Evolutionary conservation across 2,329 filamentous ascomycete genomes (phyloP), one percentile per base, ranked within the genome.

Genomic region (Nectriaceae sp.): DNA sequence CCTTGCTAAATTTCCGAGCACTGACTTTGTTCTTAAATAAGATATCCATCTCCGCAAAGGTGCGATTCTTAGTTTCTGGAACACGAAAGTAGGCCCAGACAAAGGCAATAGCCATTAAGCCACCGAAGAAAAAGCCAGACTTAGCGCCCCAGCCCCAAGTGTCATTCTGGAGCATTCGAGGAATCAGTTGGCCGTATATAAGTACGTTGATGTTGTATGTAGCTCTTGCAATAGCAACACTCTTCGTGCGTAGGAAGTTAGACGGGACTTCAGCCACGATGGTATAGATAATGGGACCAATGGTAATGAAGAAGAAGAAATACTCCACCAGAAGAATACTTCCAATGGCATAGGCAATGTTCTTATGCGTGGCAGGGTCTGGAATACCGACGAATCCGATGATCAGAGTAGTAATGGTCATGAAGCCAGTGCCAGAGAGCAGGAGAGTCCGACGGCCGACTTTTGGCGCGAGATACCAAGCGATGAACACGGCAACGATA

Each of bases 241-340:
- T 73, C 60, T 76, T 74, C 33, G 69, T 72, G 21, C 74, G 68
- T 21, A 77, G 67, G 29, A 71, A 70, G n/a, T 71, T 75, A 4
- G 73, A 75, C 0, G 69, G 67, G 4, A 76, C 64, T 57, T 77
- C 75, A 2, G 75, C 82, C 4, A 96, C 90, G 21, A 96, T 79
- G 0, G 89, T 92, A 71, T 94, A 96, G 70, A 88, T 90, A 15
- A 96, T 89, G 33, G 53, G 70, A 1, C 70, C 70, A 11, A 71
- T 62, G 11, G 68, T 71, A 45, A 65, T 57, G 47, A 70, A 62
- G 49, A 70, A 72, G 21, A 74, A 63, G 26, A 76, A 70, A 13
- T 71, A 73, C 60, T 75, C 75, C 35, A 74, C 62, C 20, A 71
- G 50, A 0, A 70, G 65, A 47, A 82, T 64, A 5, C 71, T 67